Base-by-base conservation (phyloP, 768 basidiomycete genomes). In the Lactifluus volemus region DNA sequence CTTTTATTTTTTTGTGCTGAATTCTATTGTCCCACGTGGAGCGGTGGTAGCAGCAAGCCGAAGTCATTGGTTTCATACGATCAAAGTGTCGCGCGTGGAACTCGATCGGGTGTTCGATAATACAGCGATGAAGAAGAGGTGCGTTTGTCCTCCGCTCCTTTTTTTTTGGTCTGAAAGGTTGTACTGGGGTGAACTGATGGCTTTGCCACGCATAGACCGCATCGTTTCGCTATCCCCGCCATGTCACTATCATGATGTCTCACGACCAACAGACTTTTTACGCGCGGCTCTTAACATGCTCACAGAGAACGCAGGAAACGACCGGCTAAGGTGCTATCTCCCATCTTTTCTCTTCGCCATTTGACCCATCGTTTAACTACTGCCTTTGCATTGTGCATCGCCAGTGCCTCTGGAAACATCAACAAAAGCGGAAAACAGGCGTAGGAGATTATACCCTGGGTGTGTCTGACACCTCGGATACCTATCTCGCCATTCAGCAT, bases 51-150 rank as follows among this genome's bases (percentile, higher is more conserved):
- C n/a, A n/a, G n/a, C n/a, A n/a, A n/a, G 91, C 55, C 84, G 84
- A 57, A 85, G 84, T 64, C 86, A 91, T 69, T 92, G 91, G 91
- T 90, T 90, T 68, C 88, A 92, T 70, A 94, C 92, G 12, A 84
- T 94, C 66, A 79, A 89, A 68, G 81, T 94, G 67, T 84, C 86
- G 57, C 82, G 81, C 51, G 67, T 75, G 17, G 92, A 92, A 56
- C 81, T 94, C 4, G 86, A 89, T 59, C 81, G 78, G 53, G 82
- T 81, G 57, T 94, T 93, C 71, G 84, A 77, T 66, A 90, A 88
- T 69, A 71, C 72, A 7, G 82, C 81, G 19, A 92, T 92, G 84
- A 86, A 82, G 77, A 89, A 84, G 73, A 80, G 89, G 90, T 90
- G 59, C 56, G 79, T 67, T 41, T 41, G 49, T 39, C 36, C n/a